Base-by-base conservation (phyloP, 2,329 filamentous ascomycete genomes). In the Aspergillus japonicus region DNA sequence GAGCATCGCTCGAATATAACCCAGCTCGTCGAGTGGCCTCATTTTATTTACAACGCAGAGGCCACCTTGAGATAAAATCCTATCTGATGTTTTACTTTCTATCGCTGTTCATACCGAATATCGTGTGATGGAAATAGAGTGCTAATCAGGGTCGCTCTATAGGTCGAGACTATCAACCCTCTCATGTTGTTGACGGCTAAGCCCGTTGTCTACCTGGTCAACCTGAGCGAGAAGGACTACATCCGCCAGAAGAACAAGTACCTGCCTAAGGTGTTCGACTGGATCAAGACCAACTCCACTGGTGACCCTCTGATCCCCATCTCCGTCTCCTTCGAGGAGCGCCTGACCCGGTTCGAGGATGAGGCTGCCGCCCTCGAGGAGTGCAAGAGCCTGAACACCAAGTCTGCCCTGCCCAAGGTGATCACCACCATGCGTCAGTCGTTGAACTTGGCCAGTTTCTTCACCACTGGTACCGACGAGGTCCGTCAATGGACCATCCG, bases 211-310 rank as follows among this genome's bases (percentile, higher is more conserved):
- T 98, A 92, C 82, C 85, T 99, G 48, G 91, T 98, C 81, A 99
- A 99, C 82, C 82, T 99, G 63, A 96, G 92, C 64, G 96, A 99
- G 82, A 93, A 88, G 79, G 95, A 99, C 79, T 99, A 93, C 78
- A 89, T 97, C 73, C 90, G 95, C 73, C 95, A 98, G 83, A 99
- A 98, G 89, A 99, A 99, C 87, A 99, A 99, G 88, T 88, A 99
- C 81, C 86, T 99, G 58, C 86, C 90, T 67, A 95, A 94, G 82
- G 89, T 98, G 68, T 91, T 90, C 62, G 90, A 95, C 75, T 99
- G 95, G 95, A 88, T 97, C 78, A 96, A 98, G 82, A 86, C 90
- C 75, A 85, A 99, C 77, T 91, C 93, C 5, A 78, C 87, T 56
- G 92, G 92, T 59, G 93, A 97, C 73, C 91, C 93, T 54, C 89